Conservation (phyloP, 495 filamentous ascomycete species). For the Penicillium diatomitis region DNA sequence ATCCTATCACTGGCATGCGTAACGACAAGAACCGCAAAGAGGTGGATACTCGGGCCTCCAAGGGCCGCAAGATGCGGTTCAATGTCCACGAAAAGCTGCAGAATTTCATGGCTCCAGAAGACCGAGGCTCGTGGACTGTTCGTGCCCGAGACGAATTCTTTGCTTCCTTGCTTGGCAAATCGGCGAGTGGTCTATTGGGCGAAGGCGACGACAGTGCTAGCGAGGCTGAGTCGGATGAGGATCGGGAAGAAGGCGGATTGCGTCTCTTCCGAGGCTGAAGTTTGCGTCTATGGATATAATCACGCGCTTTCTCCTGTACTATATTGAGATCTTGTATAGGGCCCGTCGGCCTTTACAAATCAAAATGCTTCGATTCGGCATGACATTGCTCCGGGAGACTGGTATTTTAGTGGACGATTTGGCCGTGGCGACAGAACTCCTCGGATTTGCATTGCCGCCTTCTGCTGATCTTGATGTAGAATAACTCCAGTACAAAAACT, state of each 20-base stretch:
- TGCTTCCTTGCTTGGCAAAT: slow-evolving; percentile 67
- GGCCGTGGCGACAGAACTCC: too few species aligned
- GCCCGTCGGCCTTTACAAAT: neutral
- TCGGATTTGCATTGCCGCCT: too few species aligned
- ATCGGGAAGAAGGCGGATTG: slow-evolving; percentile 58
- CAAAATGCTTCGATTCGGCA: too few species aligned
- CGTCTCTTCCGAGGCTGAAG: slow-evolving; percentile 58
- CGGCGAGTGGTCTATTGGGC: slow-evolving; percentile 57
- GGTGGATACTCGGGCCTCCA: slow-evolving; percentile 91
- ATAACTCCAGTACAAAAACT: too few species aligned
- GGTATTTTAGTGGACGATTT: too few species aligned
- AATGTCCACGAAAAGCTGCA: slow-evolving; percentile 93
- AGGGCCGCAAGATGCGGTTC: slow-evolving; percentile 87
- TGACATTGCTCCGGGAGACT: too few species aligned
- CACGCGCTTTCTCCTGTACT: neutral
- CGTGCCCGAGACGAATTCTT: slow-evolving; percentile 81
- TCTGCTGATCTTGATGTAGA: too few species aligned
- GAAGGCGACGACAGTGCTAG: slow-evolving; percentile 54
- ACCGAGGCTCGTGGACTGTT: slow-evolving; percentile 65
- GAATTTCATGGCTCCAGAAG: slow-evolving; percentile 96
- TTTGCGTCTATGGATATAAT: too few species aligned
- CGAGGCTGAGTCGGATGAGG: slow-evolving; percentile 43
- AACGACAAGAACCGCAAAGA: slow-evolving; percentile 74
- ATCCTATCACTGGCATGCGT: slow-evolving; percentile 53
- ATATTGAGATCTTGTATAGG: neutral